Base-by-base conservation (phyloP, 306 rosid species). In the Astragalus membranaceus region DNA sequence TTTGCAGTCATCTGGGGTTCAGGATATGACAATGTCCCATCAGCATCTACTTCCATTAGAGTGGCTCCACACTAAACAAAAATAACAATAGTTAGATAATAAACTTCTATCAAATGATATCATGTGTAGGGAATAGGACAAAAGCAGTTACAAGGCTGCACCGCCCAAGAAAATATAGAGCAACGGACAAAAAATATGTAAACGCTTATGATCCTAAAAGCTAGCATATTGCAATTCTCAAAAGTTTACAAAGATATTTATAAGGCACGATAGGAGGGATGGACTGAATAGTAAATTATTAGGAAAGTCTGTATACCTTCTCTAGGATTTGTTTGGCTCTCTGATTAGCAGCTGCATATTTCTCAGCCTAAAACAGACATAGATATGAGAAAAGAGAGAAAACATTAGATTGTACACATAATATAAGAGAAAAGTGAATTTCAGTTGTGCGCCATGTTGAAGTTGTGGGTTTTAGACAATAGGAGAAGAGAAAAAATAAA, bases 1-100 rank as follows among this genome's bases (percentile, higher is more conserved):
- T 84, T 89, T 26, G 72, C 72, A 65, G 73, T 67, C 11, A 53
- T 71, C 75, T 78, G 92, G 64, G 88, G 79, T 60, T 84, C 83
- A n/a, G 92, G 96, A 76, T 81, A 86, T 23, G 91, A 72, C 81
- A 89, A 63, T 5, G 98, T 74, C 35, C 96, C 98, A 32, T 92
- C 92, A 67, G 64, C 78, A 79, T 92, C 89, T 53, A 92, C 88
- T 77, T 86, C 89, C 88, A 89, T 82, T 51, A 92, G 85, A 70
- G 91, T 55, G 51, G 88, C 83, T 70, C 96, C 96, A 85, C 84
- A 79, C 95, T 92, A 78, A 69, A 79, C 62, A 39, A 64, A 32
- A 61, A 44, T 37, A 54, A 43, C 23, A 47, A 47, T 48, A 32
- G 64, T 55, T 57, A 55, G 41, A 75, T 52, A 73, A 37, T 60